phyloP scores from a whole-genome alignment of 495 filamentous ascomycete genomes.

The Hypoxylon trugodes region DNA sequence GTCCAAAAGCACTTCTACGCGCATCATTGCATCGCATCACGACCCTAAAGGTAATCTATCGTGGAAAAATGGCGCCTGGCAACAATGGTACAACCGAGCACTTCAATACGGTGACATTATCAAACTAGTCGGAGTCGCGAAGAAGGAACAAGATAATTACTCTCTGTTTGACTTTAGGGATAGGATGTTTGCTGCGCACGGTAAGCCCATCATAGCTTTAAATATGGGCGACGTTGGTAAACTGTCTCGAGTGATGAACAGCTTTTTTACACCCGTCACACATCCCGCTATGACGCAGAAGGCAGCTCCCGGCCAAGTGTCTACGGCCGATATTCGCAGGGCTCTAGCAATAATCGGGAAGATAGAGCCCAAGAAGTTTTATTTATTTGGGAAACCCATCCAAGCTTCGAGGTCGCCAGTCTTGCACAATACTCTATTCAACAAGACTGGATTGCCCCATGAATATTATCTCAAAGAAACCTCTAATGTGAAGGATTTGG shows the following conservation, averaged over 20 bases:
- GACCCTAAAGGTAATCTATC: constrained; percentile 80
- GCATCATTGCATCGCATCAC: constrained; percentile 95
- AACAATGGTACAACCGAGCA: constrained; percentile 84
- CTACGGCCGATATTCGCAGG: constrained; percentile 84
- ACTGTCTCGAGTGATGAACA: constrained; percentile 87
- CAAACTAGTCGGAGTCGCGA: constrained; percentile 91
- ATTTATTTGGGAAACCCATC: constrained; percentile 87
- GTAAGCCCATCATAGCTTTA: constrained; percentile 86
- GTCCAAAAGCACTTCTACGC: constrained; percentile 72
- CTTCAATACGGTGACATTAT: constrained; percentile 88
- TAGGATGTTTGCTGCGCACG: constrained; percentile 73
- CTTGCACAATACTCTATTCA: constrained; percentile 88
- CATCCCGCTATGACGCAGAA: constrained; percentile 89
- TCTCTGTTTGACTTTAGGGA: constrained; percentile 82
- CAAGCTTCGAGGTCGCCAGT: constrained; percentile 81
- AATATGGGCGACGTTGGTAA: constrained; percentile 94
- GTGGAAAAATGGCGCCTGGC: constrained; percentile 91
- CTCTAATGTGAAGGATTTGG: constrained; percentile 67
- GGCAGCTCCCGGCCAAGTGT: constrained; percentile 94
- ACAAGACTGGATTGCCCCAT: constrained; percentile 83
- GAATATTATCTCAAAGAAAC: constrained; percentile 85
- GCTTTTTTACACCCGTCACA: constrained; percentile 94
- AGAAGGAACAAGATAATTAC: constrained; percentile 82
- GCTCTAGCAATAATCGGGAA: constrained; percentile 82
- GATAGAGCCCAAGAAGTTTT: constrained; percentile 79